Base-by-base conservation (phyloP, 2,329 filamentous ascomycete genomes). In the Dactylellina haptotyla region DNA sequence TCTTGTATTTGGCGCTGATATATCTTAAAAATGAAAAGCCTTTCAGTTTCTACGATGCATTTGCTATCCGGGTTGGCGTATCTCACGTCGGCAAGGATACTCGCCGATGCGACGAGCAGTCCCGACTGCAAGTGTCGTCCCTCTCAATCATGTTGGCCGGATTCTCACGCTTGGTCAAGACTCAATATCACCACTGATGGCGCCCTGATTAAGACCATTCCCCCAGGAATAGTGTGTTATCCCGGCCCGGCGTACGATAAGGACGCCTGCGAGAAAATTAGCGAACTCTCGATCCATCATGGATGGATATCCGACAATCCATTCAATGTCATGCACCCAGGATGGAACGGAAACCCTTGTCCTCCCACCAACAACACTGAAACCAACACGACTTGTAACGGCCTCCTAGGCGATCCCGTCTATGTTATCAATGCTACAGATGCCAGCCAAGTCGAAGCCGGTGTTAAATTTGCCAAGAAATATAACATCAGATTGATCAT, bases 331-430 rank as follows among this genome's bases (percentile, higher is more conserved):
- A 51, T 46, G 28, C 26, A 50, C 16, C 30, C 57, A 45, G 54
- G 28, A 10, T 75, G 79, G 46, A 83, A 81, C 73, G 83, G 81
- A 79, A 82, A 82, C 58, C 78, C 80, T 4, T 81, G 80, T 79
- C 79, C 80, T 2, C 78, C 79, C 32, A 76, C 73, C 0, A 77
- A 81, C 53, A 76, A 83, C 66, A 79, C 71, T 12, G 83, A 82
- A 67, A 80, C 80, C 53, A 76, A 82, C 14, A 80, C 79, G 32
- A 77, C 75, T 1, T 70, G 77, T 3, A 57, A 59, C 30, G 51
- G 69, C 12, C 69, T 71, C 0, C 75, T 77, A 1, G 46, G 53
- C 6, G 32, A 50, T 30, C 80, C 82, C 3, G 72, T 80, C 9
- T 82, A 80, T 75, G 81, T 80, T 1, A 80, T 80, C 18, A 74